Evolutionary conservation across 345 rosid species (phyloP), one percentile per base, ranked within the genome.

Genomic region (Pistacia vera): DNA sequence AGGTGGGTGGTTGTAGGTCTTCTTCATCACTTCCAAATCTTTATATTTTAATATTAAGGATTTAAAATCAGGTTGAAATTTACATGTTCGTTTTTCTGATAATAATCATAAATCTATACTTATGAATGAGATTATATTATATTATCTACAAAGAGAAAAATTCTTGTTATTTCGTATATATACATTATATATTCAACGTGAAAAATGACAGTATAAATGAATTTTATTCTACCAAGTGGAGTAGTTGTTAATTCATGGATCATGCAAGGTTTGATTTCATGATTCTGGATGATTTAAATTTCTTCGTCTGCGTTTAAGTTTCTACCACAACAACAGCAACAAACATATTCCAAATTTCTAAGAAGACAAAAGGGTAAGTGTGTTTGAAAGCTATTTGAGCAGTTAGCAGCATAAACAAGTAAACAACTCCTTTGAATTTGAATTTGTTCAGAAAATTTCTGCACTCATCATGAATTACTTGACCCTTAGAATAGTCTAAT

Each of bases 1-100:
- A 22, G 25, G 25, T 22, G 75, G 75, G 75, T 17, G 10, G 68
- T 48, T 62, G 58, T n/a, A 3, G 64, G 56, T 14, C 65, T 41
- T 22, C 25, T 22, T 52, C 60, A 72, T 72, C 28, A 20, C 28
- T 60, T 46, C 20, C 4, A 12, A 55, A 22, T 0, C 46, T 49
- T 69, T 57, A 61, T 22, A 22, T 9, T 25, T 28, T 61, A 2
- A 11, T 12, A 61, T 3, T 12, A 63, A 35, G 35, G 10, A 33
- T 14, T 14, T 14, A 33, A 33, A 14, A 28, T 25, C 11, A 17
- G 46, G 46, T 33, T 63, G 36, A 16, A 63, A 63, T 63, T 63
- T 33, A 35, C 18, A 33, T 30, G 5, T 3, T 36, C 38, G 38
- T 36, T 36, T 36, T 22, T 22, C 38, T 36, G 4, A 36, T 36